phyloP scores from a whole-genome alignment of 306 rosid species.

The Lagenaria siceraria region DNA sequence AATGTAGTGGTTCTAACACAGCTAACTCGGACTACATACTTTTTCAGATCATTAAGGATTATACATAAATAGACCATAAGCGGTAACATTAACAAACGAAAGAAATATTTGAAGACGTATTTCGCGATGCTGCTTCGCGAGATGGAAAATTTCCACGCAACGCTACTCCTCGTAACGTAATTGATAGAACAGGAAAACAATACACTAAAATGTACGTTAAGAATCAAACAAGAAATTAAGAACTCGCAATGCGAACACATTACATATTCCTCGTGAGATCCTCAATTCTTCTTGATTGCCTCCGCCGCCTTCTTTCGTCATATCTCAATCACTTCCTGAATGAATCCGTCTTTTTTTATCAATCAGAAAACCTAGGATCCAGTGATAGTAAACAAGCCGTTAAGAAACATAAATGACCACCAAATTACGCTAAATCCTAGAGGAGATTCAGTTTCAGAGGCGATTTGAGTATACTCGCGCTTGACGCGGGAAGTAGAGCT shows the following conservation, averaged over 20 bases:
- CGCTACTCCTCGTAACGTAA: background rate
- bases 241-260: slow-evolving; percentile 80
- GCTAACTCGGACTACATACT: background rate
- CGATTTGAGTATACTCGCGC: slow-evolving; percentile 26
- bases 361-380: background rate
- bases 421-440: background rate
- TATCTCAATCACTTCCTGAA: slow-evolving; percentile 57
- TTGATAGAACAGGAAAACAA: background rate
- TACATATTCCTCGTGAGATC: slow-evolving; percentile 57
- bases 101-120: background rate
- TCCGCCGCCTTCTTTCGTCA: slow-evolving; percentile 88
- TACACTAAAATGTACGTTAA: background rate
- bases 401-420: background rate
- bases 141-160: background rate
- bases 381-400: background rate
- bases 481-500: slow-evolving; percentile 31
- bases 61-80: background rate
- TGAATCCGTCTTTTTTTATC: slow-evolving; percentile 48
- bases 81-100: background rate
- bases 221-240: background rate
- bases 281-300: slow-evolving; percentile 58
- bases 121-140: background rate
- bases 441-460: background rate
- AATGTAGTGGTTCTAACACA: background rate
- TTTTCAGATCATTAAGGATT: background rate